Evolutionary conservation across 257 asterid genomes (phyloP).

Genomic region (Solanum corneliomulleri): DNA sequence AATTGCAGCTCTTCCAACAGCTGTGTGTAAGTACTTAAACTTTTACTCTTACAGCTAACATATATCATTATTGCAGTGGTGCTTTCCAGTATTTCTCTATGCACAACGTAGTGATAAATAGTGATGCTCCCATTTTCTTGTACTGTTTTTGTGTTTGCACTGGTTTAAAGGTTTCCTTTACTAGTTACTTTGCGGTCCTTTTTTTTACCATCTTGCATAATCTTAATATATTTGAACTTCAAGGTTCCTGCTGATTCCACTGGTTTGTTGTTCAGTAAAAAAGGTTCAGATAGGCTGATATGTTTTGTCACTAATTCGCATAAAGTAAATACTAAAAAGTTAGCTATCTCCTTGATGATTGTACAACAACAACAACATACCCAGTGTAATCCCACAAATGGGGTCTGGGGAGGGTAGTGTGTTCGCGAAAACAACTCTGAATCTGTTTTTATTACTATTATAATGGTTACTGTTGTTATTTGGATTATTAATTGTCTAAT

Average conservation of each 20-base stretch:
- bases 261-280: background rate
- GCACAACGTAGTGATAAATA: background rate
- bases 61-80: background rate
- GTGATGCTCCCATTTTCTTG: background rate
- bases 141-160: background rate
- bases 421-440: background rate
- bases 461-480: background rate
- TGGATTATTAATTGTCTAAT: background rate
- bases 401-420: background rate
- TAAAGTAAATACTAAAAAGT: background rate
- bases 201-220: background rate
- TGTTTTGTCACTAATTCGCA: background rate
- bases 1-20: slow-evolving; percentile 79
- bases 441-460: background rate
- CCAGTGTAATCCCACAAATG: background rate
- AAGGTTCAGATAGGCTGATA: background rate
- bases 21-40: slow-evolving; percentile 43
- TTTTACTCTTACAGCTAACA: background rate
- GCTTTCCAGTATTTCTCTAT: background rate
- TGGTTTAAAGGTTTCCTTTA: background rate
- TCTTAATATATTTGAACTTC: background rate
- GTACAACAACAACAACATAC: background rate
- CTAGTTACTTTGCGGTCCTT: background rate
- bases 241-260: background rate
- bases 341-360: background rate